Base-by-base conservation (phyloP, 1,139 yeast species). In the Pichia sp. region DNA sequence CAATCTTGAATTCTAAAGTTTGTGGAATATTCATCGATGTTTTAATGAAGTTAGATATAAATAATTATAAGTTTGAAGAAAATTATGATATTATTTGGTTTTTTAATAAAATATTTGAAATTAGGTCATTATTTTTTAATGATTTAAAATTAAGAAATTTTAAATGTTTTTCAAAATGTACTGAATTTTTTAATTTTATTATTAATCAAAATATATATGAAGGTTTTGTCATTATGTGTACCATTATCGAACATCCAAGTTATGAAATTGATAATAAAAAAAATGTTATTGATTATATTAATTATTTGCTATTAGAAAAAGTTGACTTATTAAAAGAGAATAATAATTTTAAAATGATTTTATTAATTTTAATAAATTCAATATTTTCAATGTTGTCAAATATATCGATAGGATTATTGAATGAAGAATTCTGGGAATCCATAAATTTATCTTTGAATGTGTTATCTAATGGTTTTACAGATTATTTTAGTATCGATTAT, bases 261-360 rank as follows among this genome's bases (percentile, higher is more conserved):
- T 50, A 35, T 29, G 22, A 25, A 4, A 20, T 28, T 4, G 38
- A 30, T 11, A 12, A 35, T n/a, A 42, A 44, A 23, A 27, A 27
- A 29, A 20, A 48, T 12, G 38, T 50, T 20, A 20, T 57, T 25
- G 58, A 55, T 38, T 58, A 52, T 31, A 40, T 57, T 12, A 55
- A 57, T 35, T 53, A 53, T 36, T 12, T 55, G 7, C 24, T 57
- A 11, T 47, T 58, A 27, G 60, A 58, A 34, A 37, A 41, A 4
- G n/a, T 43, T 7, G 34, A 40, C 8, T 9, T 35, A 0, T 16
- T 57, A 1, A 12, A 32, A 29, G 4, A 4, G 3, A 33, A 31
- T 30, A 20, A 30, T 11, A 11, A 38, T 29, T 36, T 27, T 16
- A 28, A 22, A 12, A n/a, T 36, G 2, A 39, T 49, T 12, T 30